phyloP scores from a whole-genome alignment of 2,329 filamentous ascomycete genomes.

The Chaetomiaceae sp. region DNA sequence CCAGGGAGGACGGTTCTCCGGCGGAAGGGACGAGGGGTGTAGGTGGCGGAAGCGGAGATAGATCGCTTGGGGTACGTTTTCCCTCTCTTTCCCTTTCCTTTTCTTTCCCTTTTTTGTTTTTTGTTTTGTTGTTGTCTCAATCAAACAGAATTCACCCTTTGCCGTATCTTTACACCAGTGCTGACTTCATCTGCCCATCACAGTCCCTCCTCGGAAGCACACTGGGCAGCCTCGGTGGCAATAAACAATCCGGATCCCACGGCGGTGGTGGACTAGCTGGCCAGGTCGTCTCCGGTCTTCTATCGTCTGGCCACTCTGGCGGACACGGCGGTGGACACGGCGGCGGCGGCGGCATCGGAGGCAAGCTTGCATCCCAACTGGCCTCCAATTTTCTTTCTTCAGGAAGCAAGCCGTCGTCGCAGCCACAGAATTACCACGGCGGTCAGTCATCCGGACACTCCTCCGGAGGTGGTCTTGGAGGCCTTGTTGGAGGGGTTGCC shows the following conservation, averaged over 20 bases:
- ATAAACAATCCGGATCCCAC: constrained; percentile 33
- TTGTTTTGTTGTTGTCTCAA: not conserved
- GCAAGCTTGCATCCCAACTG: constrained; percentile 56
- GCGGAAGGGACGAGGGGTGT: constrained; percentile 26
- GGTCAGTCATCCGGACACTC: constrained; percentile 40
- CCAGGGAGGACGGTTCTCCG: constrained; percentile 30
- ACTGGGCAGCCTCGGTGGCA: constrained; percentile 45
- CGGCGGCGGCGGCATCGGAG: constrained; percentile 34
- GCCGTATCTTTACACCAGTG: too few species aligned
- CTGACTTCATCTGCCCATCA: constrained; percentile 3
- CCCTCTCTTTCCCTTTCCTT: not conserved
- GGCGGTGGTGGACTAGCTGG: constrained; percentile 41
- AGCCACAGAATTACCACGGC: constrained; percentile 47
- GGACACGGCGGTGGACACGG: constrained; percentile 23
- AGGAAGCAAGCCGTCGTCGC: constrained; percentile 42
- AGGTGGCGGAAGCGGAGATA: constrained; percentile 52
- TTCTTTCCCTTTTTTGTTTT: not conserved
- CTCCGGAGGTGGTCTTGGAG: constrained; percentile 47
- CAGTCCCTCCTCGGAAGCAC: constrained; percentile 53
- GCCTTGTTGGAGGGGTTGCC: constrained; percentile 53
- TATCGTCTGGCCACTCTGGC: constrained; percentile 29
- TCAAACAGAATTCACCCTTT: too few species aligned
- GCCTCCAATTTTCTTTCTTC: constrained; percentile 52
- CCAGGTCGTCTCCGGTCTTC: constrained; percentile 42
- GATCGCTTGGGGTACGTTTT: constrained; percentile 60